Evolutionary conservation across 2,329 filamentous ascomycete species (phyloP), one percentile per base, ranked within the genome.

Genomic region (Alternaria sp.): DNA sequence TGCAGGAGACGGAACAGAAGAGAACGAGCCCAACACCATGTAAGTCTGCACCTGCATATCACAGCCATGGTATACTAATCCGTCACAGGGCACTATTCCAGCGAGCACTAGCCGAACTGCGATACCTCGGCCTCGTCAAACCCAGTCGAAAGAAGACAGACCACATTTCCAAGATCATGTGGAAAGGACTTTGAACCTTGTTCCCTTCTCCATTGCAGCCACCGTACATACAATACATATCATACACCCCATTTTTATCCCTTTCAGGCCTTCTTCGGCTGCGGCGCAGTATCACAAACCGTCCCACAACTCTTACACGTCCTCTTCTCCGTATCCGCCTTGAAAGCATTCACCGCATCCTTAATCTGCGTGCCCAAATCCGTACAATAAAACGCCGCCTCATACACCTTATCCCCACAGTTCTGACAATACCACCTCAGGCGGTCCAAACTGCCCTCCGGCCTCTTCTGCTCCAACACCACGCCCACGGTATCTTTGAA

Each of bases 331-430:
- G 89, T 86, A 75, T 91, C 88, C 2, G 79, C 86, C 80, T 89
- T 91, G 80, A 98, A 98, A 19, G 84, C 86, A 80, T 97, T 89
- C 40, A 98, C 95, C 8, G 92, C 94, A 56, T 88, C 88, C 85
- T 97, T 98, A 77, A 99, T 95, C 88, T 98, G 96, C 23, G 91
- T 95, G 19, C 95, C 95, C 67, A 98, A 82, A 82, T 98, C 91
- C 32, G 90, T 94, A 80, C 93, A 97, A 79, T 96, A 89, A 76
- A 99, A 98, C 11, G 86, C 84, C 46, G 90, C 91, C 84, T 98
- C 94, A 81, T 96, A 91, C 7, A 98, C 94, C 67, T 94, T 81
- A 60, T 86, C 85, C 13, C 84, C 82, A 78, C 93, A 97, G 13
- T 77, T 79, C 70, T 85, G 83, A 81, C 96, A 98, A 82, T 98